A percentile compares a stretch with the other conserved stretches of the same genome.
These are phyloP conservation scores for Syzygium jambos DNA, from an alignment of 345 rosid genomes.

Conservation along the genomic window DNA sequence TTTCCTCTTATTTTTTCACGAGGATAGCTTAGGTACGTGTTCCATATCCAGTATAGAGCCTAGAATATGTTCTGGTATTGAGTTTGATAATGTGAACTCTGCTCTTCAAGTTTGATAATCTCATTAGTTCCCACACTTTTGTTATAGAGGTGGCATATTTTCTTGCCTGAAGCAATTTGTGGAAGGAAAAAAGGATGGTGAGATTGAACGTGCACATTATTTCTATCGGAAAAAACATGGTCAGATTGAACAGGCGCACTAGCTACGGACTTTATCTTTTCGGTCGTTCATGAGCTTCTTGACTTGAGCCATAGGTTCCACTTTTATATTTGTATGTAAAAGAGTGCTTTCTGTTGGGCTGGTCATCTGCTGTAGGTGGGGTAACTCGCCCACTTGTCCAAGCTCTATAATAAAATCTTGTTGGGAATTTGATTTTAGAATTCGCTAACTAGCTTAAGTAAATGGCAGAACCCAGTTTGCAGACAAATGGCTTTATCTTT, in stretches of 20 bases:
- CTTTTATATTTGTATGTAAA: neutral
- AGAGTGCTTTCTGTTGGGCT: neutral
- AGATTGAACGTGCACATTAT: neutral
- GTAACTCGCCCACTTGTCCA: neutral
- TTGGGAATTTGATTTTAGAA: neutral
- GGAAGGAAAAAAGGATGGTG: neutral
- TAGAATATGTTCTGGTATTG: neutral
- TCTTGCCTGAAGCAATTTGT: neutral
- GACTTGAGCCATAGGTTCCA: neutral
- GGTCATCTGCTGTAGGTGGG: neutral
- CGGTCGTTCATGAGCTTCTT: neutral
- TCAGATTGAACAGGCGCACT: neutral
- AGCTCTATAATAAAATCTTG: neutral
- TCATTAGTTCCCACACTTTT: neutral
- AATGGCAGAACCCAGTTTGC: constrained; percentile 45
- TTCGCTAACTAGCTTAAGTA: neutral
- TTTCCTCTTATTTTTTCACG: neutral
- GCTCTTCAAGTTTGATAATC: neutral
- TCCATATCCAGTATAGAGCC: neutral
- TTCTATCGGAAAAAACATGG: neutral
- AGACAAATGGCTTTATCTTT: constrained; percentile 69
- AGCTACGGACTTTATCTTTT: neutral
- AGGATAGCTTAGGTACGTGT: neutral
- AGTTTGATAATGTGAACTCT: neutral
- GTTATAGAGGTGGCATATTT: neutral